Base-by-base conservation (phyloP, 768 basidiomycete genomes). In the Boletus pseudopeckii region DNA sequence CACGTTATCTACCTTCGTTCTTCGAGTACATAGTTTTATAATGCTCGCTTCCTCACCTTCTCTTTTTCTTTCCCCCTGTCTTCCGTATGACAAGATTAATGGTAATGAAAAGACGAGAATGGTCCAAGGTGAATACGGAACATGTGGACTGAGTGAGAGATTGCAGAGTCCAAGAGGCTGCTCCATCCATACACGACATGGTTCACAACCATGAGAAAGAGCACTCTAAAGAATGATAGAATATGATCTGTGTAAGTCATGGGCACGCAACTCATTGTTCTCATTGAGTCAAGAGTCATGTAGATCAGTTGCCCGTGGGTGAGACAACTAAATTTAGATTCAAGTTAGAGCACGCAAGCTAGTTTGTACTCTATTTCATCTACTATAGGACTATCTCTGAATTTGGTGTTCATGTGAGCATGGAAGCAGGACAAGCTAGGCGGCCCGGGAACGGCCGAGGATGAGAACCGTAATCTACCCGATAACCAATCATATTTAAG, bases 11-110 rank as follows among this genome's bases (percentile, higher is more conserved):
- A 4, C 37, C 32, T 51, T 58, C 20, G 34, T 18, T 24, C n/a
- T 33, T 44, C 49, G 8, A 34, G 38, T 40, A 38, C 44, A 45
- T 46, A n/a, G 24, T 4, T 50, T 44, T 43, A 34, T 48, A 15
- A 41, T 30, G 7, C 43, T 33, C 38, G 33, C 33, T 10, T 43
- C 36, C 37, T 58, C 50, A 1, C 32, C 3, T 32, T 34, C 2
- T 2, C 15, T 36, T 43, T 37, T 33, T 28, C n/a, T 20, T 5
- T 13, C n/a, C 41, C n/a, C 41, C 28, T 34, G 9, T 45, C n/a
- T 32, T 52, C 13, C 48, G 40, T 61, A 57, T 18, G 14, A 48
- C 39, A 48, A 52, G 40, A 48, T n/a, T 52, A 37, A 52, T 48
- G 41, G 28, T 39, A 60, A 53, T 52, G 40, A 54, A 52, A 20